phyloP scores from a whole-genome alignment of 768 basidiomycete species.

The Leccinum rimulosum region DNA sequence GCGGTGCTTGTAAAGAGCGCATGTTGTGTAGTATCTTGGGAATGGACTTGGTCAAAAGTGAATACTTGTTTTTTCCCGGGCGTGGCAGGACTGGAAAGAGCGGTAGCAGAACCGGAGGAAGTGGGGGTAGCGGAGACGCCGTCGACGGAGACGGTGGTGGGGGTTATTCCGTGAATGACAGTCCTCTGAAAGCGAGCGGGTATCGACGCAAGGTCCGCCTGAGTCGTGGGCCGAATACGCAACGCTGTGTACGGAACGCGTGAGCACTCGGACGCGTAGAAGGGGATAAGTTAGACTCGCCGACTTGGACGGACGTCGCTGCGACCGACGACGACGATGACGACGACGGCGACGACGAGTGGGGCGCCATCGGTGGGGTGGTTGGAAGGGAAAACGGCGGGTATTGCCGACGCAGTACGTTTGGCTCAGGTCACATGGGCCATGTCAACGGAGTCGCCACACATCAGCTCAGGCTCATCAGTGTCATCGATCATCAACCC shows the following conservation, averaged over 20 bases:
- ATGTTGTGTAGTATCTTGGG: conserved; percentile 81
- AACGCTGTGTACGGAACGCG: conserved; percentile 54
- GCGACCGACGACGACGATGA: conserved; percentile 49
- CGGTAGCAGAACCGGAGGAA: conserved; percentile 48
- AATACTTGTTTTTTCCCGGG: conserved; percentile 80
- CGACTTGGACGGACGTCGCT: conserved; percentile 93
- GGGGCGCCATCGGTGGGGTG: conserved; percentile 63
- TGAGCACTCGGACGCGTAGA: neutral
- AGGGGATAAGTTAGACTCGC: conserved; percentile 45
- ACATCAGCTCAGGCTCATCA: neutral
- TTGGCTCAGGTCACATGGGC: conserved; percentile 25
- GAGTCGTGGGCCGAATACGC: conserved; percentile 85
- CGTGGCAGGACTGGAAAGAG: conserved; percentile 45
- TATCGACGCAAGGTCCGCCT: conserved; percentile 80
- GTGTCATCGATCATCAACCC: neutral
- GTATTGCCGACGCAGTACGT: conserved; percentile 24
- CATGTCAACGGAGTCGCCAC: conserved; percentile 2
- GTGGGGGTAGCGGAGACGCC: conserved; percentile 51
- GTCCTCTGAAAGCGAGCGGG: conserved; percentile 93
- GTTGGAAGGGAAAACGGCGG: conserved; percentile 31
- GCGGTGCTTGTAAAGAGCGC: conserved; percentile 84
- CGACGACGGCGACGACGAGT: conserved; percentile 62
- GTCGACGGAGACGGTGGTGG: conserved; percentile 84
- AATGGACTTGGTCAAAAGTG: conserved; percentile 92
- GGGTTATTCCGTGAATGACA: conserved; percentile 74